Evolutionary conservation across 2,329 filamentous ascomycete species (phyloP).

Genomic region (Exophiala aquamarina): DNA sequence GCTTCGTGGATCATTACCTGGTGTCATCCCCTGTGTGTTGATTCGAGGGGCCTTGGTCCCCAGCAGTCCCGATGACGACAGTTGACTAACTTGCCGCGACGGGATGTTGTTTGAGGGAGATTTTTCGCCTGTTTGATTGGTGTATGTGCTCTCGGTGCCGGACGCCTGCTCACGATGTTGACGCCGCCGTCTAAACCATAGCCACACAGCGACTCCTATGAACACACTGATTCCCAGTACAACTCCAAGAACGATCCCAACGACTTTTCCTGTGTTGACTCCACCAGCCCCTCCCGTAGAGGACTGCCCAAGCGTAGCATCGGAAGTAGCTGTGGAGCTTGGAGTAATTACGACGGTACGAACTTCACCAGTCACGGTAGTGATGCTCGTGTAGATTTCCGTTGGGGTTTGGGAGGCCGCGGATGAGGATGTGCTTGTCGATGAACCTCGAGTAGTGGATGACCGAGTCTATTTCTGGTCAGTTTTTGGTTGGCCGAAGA

Average conservation of each 20-base stretch:
- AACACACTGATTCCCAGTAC: constrained; percentile 39
- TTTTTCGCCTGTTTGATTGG: constrained; percentile 16
- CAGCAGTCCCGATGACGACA: constrained; percentile 28
- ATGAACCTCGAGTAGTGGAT: constrained; percentile 3
- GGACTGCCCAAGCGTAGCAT: constrained; percentile 26
- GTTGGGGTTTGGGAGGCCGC: constrained; percentile 17
- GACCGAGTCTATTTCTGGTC: not conserved
- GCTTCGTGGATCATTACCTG: constrained; percentile 19
- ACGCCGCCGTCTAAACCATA: constrained; percentile 41
- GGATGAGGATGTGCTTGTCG: constrained; percentile 23
- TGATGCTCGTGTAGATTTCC: constrained; percentile 27
- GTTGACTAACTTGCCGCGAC: constrained; percentile 30
- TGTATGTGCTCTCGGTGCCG: constrained; percentile 15
- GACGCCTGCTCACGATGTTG: constrained; percentile 9
- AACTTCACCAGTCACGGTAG: constrained; percentile 33
- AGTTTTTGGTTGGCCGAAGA: not conserved
- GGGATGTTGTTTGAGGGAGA: constrained; percentile 26
- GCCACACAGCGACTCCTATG: constrained; percentile 38
- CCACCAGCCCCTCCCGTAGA: constrained; percentile 19
- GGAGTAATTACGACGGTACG: constrained; percentile 30
- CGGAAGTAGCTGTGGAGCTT: constrained; percentile 18
- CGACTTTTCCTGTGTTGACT: constrained; percentile 43
- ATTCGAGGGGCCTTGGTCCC: constrained; percentile 23
- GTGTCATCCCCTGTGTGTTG: constrained; percentile 21
- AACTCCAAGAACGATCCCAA: constrained; percentile 45